phyloP scores from a whole-genome alignment of 2,329 filamentous ascomycete genomes.

The Colletotrichum camelliae region DNA sequence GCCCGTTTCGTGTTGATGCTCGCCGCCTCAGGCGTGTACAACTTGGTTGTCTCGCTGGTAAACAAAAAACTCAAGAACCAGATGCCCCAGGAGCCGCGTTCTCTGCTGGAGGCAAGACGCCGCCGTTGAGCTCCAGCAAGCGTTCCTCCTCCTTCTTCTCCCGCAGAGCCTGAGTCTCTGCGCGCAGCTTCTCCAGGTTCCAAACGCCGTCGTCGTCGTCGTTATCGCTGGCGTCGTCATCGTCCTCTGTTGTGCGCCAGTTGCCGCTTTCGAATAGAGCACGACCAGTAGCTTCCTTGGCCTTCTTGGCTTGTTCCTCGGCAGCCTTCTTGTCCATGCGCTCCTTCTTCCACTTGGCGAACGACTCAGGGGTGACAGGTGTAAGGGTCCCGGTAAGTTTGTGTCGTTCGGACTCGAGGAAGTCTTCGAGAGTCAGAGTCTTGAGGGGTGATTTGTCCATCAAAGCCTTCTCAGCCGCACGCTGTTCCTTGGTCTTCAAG shows the following conservation, averaged over 20 bases:
- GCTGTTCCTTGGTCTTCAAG: slow-evolving; percentile 96
- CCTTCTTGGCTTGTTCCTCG: slow-evolving; percentile 86
- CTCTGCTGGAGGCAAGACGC: slow-evolving; percentile 6
- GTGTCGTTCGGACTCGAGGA: slow-evolving; percentile 93
- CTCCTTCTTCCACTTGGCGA: slow-evolving; percentile 97
- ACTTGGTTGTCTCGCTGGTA: not conserved
- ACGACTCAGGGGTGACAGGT: slow-evolving; percentile 89
- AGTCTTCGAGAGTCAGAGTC: slow-evolving; percentile 95
- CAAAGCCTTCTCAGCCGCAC: slow-evolving; percentile 92
- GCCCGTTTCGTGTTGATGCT: slow-evolving; percentile 20
- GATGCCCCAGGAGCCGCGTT: slow-evolving; percentile 4
- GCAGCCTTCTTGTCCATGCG: slow-evolving; percentile 94
- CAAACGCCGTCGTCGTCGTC: slow-evolving; percentile 60
- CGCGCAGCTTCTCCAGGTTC: slow-evolving; percentile 83
- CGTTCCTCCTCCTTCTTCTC: slow-evolving; percentile 81
- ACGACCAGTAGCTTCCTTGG: slow-evolving; percentile 94
- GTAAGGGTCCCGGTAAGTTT: slow-evolving; percentile 92
- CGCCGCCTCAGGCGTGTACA: slow-evolving; percentile 16
- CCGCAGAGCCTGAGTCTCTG: slow-evolving; percentile 81
- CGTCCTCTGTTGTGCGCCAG: slow-evolving; percentile 69
- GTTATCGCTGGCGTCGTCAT: slow-evolving; percentile 65
- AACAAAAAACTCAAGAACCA: slow-evolving; percentile 17
- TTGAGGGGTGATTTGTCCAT: slow-evolving; percentile 95
- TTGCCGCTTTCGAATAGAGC: slow-evolving; percentile 96
- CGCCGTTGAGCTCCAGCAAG: slow-evolving; percentile 38